Evolutionary conservation across 179 eudicot species (phyloP).

Genomic region (Vitellaria paradoxa): DNA sequence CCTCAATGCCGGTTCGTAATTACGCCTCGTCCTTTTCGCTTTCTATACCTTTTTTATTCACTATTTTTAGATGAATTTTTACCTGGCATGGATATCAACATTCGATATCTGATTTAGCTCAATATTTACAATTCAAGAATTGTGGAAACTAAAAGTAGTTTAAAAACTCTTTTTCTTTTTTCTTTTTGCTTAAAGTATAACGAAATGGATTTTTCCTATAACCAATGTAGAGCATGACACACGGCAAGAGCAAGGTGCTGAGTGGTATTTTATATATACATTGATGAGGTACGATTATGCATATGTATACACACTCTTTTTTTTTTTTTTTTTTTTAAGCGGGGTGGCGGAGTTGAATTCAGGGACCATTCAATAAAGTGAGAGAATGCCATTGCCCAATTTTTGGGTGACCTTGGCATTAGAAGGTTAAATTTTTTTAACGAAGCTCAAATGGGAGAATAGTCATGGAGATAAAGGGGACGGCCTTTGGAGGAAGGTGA

Average conservation of each 20-base stretch:
- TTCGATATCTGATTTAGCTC: not conserved
- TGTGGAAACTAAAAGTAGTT: not conserved
- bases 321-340: too few species aligned
- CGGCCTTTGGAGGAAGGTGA: too few species aligned
- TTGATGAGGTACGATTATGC: not conserved
- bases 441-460: too few species aligned
- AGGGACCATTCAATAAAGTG: too few species aligned
- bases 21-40: not conserved
- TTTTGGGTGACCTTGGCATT: too few species aligned
- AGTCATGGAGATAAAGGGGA: too few species aligned
- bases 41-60: not conserved
- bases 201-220: not conserved
- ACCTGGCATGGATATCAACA: not conserved
- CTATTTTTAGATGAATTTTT: not conserved
- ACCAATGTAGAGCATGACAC: not conserved
- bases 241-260: not conserved
- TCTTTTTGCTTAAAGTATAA: too few species aligned
- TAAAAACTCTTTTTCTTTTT: not conserved
- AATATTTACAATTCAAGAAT: not conserved
- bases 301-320: too few species aligned
- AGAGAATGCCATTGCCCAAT: too few species aligned
- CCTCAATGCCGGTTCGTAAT: constrained; percentile 65
- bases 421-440: too few species aligned
- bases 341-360: too few species aligned
- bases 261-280: not conserved